Evolutionary conservation across 495 filamentous ascomycete genomes (phyloP).

Genomic region (Parachaetomium inaequale): DNA sequence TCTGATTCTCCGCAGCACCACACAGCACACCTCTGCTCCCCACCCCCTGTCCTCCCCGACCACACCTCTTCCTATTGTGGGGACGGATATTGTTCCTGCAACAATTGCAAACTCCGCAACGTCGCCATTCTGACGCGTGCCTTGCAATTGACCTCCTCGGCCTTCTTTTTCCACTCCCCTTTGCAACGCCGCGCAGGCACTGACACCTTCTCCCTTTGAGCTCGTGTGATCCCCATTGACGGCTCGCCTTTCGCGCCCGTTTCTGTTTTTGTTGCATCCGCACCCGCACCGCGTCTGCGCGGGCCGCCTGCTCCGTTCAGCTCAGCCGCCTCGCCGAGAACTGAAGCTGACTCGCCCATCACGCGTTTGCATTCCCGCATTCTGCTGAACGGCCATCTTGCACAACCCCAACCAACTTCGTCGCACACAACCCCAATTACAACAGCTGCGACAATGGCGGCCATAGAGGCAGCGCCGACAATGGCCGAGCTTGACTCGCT

Average conservation of each 20-base stretch:
- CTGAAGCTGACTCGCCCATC: constrained; percentile 16
- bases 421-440: neutral
- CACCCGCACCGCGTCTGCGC: constrained; percentile 15
- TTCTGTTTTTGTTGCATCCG: constrained; percentile 17
- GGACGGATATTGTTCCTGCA: constrained; percentile 15
- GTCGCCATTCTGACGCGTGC: constrained; percentile 12
- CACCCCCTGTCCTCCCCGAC: neutral
- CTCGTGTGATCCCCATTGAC: neutral
- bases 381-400: neutral
- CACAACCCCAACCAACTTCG: neutral
- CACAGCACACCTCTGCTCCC: neutral
- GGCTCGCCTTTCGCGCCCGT: neutral
- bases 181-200: neutral
- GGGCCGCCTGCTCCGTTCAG: constrained; percentile 10
- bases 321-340: constrained; percentile 11
- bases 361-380: constrained; percentile 15
- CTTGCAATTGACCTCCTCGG: constrained; percentile 6
- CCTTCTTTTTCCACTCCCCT: neutral
- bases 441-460: constrained; percentile 4
- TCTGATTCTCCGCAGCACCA: constrained; percentile 12
- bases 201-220: neutral
- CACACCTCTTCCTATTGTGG: constrained; percentile 9
- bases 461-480: constrained; percentile 21
- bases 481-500: constrained; percentile 24
- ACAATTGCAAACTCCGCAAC: constrained; percentile 9